Percentiles rank a stretch among this genome's conserved stretches.
These are phyloP conservation scores for Saturnispora kantuleensis DNA, from an alignment of 805 yeast genomes.

Conservation along the genomic window DNA sequence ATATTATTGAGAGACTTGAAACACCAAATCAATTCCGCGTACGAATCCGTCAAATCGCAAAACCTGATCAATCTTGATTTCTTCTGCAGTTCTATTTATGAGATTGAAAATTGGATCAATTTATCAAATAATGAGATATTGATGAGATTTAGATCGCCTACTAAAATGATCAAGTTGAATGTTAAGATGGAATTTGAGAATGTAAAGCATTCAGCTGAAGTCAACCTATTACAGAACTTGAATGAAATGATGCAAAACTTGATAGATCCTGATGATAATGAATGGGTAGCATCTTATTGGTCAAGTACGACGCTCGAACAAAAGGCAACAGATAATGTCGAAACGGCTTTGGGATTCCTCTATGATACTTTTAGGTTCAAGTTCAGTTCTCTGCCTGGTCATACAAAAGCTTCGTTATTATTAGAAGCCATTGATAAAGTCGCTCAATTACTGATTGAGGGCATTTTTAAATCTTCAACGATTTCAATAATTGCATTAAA, in stretches of 20 bases:
- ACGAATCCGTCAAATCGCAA: conserved; percentile 87
- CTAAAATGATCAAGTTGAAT: conserved; percentile 26
- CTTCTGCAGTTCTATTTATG: conserved; percentile 65
- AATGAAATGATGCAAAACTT: conserved; percentile 72
- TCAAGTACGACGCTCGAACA: conserved; percentile 1
- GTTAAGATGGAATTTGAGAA: conserved; percentile 40
- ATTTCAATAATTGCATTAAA: conserved; percentile 52
- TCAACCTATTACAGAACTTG: conserved; percentile 68
- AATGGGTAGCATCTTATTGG: conserved; percentile 56
- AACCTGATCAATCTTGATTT: conserved; percentile 81
- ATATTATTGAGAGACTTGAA: conserved; percentile 58
- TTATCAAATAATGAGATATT: conserved; percentile 27
- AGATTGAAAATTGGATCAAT: conserved; percentile 41
- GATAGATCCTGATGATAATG: conserved; percentile 74
- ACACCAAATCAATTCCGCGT: conserved; percentile 53
- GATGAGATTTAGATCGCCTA: conserved; percentile 23
- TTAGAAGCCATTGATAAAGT: conserved; percentile 82
- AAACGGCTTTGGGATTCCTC: conserved; percentile 40
- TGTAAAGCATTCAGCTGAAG: conserved; percentile 59
- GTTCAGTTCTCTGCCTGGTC: conserved; percentile 68
- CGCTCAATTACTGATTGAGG: conserved; percentile 55
- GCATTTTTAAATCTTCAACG: conserved; percentile 44
- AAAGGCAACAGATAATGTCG: conserved; percentile 3
- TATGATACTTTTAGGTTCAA: conserved; percentile 81
- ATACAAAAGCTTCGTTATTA: conserved; percentile 69